Conservation (phyloP, 139 green algal species). For the Edaphochlamys debaryana region DNA sequence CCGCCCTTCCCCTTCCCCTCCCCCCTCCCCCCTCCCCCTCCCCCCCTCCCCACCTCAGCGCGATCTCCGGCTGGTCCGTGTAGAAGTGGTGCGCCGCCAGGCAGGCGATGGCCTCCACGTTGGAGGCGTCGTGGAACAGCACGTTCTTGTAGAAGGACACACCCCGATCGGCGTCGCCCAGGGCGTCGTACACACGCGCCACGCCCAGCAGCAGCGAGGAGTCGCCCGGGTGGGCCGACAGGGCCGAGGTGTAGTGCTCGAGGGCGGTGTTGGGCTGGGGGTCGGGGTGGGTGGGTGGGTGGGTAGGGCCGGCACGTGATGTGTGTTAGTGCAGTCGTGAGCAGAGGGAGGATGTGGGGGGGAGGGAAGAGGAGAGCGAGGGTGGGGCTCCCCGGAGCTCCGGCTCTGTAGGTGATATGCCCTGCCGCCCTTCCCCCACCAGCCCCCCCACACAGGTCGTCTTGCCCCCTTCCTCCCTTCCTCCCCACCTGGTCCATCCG, state of each 20-base stretch:
- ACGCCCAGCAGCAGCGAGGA: constrained; percentile 70
- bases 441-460: no score
- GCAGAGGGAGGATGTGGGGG: constrained; percentile 8
- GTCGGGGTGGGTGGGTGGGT: no score
- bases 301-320: no score
- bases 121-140: constrained; percentile 70
- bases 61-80: constrained; percentile 86
- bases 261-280: constrained; percentile 65
- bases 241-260: constrained; percentile 63
- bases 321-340: no score
- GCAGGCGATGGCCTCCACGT: constrained; percentile 85
- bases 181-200: constrained; percentile 76
- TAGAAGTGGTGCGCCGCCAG: constrained; percentile 84
- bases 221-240: constrained; percentile 63
- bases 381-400: no score
- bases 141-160: constrained; percentile 61
- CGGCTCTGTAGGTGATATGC: no score
- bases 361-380: no score
- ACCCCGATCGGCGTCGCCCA: constrained; percentile 70
- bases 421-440: no score
- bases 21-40: background rate
- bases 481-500: constrained; percentile 77
- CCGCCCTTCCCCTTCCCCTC: no score
- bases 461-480: no score
- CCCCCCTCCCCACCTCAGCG: constrained; percentile 60